Evolutionary conservation across 2,329 filamentous ascomycete species (phyloP).

Genomic region (Paraphaeosphaeria sporulosa): DNA sequence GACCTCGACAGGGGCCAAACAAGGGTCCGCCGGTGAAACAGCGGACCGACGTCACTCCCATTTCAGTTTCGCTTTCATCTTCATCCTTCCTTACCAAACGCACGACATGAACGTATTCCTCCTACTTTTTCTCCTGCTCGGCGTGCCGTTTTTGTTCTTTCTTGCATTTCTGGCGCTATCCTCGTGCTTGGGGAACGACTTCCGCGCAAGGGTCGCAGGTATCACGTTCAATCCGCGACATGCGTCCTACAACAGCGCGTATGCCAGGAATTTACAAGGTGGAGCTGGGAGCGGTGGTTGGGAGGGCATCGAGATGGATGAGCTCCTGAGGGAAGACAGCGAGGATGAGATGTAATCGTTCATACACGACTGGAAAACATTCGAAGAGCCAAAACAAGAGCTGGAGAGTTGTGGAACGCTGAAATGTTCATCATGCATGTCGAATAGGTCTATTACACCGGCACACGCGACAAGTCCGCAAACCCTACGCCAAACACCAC

Average conservation of each 20-base stretch:
- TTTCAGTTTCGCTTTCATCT: constrained; percentile 20
- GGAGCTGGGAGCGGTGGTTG: constrained; percentile 62
- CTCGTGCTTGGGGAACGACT: constrained; percentile 62
- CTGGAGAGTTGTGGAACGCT: too few relatives aligned
- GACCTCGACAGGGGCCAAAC: constrained; percentile 3
- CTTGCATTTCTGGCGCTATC: constrained; percentile 62
- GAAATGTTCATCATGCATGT: too few relatives aligned
- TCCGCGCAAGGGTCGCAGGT: constrained; percentile 55
- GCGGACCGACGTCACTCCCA: constrained; percentile 6
- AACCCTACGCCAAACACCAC: neutral
- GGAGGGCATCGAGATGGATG: constrained; percentile 70
- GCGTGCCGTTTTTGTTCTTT: constrained; percentile 47
- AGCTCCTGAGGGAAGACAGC: constrained; percentile 60
- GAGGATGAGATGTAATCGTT: constrained; percentile 29
- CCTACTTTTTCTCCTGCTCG: constrained; percentile 42
- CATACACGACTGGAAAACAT: neutral
- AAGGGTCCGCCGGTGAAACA: constrained; percentile 5
- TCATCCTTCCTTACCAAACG: constrained; percentile 13
- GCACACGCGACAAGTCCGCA: neutral
- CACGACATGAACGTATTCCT: constrained; percentile 44
- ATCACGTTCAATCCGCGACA: constrained; percentile 53
- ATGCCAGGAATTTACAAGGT: constrained; percentile 63
- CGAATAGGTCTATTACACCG: neutral
- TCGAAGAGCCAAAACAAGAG: neutral
- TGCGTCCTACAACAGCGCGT: constrained; percentile 62